These are phyloP conservation scores for Petunia hybrid DNA, from an alignment of 305 asterid genomes.

Conservation along the genomic window DNA sequence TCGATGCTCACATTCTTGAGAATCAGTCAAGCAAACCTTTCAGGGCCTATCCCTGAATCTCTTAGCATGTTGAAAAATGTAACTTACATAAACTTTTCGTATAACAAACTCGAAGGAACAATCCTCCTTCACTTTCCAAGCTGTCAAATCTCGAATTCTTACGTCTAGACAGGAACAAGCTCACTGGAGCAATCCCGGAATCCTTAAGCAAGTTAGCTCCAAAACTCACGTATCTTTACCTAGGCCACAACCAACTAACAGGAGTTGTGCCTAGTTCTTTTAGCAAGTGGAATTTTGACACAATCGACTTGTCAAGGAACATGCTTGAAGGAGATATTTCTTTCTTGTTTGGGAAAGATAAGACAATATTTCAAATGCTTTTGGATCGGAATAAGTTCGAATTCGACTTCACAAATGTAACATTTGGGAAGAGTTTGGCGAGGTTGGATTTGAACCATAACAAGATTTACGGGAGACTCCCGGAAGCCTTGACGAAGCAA, in stretches of 20 bases:
- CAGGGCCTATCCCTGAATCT: too few species aligned
- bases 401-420: conserved; percentile 46
- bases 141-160: background rate
- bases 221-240: conserved; percentile 34
- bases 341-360: conserved; percentile 47
- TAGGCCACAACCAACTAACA: conserved; percentile 43
- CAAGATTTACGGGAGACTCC: conserved; percentile 43
- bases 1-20: too few species aligned
- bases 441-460: conserved; percentile 48
- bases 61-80: conserved; percentile 1
- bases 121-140: background rate
- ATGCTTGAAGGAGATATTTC: conserved; percentile 50
- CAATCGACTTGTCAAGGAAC: conserved; percentile 44
- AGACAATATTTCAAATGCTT: conserved; percentile 26
- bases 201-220: background rate
- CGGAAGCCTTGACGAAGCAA: conserved; percentile 38
- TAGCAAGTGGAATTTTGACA: conserved; percentile 26
- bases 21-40: too few species aligned
- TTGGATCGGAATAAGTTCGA: conserved; percentile 43
- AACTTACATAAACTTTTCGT: background rate
- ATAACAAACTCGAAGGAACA: background rate
- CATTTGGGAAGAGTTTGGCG: conserved; percentile 32
- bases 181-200: conserved; percentile 25
- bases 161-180: background rate
- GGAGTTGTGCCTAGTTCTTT: conserved; percentile 46